Evolutionary conservation across 495 filamentous ascomycete genomes (phyloP), one percentile per base, ranked within the genome.

Genomic region (Staphylotrichum longicolle): DNA sequence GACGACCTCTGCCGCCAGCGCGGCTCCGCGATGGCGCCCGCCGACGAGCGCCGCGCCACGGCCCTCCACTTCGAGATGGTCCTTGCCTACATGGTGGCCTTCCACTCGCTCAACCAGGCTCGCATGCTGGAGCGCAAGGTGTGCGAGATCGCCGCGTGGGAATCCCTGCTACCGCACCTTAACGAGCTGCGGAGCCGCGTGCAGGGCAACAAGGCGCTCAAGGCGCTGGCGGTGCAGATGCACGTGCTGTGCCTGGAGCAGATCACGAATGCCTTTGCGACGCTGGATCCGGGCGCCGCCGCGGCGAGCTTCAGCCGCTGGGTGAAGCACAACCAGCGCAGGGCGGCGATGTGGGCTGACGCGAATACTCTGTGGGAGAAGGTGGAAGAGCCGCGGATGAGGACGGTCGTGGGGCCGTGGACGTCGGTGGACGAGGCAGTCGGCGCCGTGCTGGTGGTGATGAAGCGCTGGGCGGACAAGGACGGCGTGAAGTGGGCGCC

Each of bases 41-140:
- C 58, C 10, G 67, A 78, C 20, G 63, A 70, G 10, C 69, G 71
- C 48, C 68, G 67, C 27, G 69, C 63, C 20, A 59, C 68, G 15
- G 67, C 63, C 4, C 61, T 74, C 10, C 74, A 76, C 45, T 61
- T 80, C 11, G 77, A 80, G 61, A 75, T 75, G 71, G 54, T 79
- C 0, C 62, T 74, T 7, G 63, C 71, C 1, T 80, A 78, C 66
- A 78, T 79, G 70, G 61, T 73, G 7, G 64, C 71, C 0, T 80
- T 76, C 58, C 57, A 71, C 54, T 46, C 60, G 4, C 53, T 70
- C 42, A 73, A 76, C 62, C 56, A 64, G 44, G 63, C 45, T 8
- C 64, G 70, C 14, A 46, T 54, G 32, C 40, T 72, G 51, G 64
- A 68, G 33, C 64, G 68, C 53, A 65, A 63, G 46, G 46, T 57